Conservation (phyloP, 257 asterid species). For the Nicotiana noctiflora region DNA sequence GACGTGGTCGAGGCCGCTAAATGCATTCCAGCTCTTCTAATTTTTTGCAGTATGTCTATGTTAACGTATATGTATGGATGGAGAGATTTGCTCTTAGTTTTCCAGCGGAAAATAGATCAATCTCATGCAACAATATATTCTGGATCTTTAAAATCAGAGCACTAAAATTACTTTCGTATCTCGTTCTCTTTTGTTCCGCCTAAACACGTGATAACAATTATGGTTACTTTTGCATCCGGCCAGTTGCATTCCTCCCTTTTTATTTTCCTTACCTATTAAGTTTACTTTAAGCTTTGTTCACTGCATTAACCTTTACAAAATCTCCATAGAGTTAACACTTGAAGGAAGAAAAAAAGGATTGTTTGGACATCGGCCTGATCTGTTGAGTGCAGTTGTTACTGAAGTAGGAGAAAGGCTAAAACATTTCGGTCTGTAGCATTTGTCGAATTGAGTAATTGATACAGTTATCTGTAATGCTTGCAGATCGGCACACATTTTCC, state of each 20-base stretch:
- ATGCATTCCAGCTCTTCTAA: conserved; percentile 10
- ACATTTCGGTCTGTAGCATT: too few relatives aligned
- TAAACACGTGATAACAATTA: not conserved
- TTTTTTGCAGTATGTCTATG: conserved; percentile 36
- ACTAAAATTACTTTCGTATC: not conserved
- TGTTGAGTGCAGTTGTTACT: too few relatives aligned
- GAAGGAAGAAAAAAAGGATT: too few relatives aligned
- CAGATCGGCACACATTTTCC: not conserved
- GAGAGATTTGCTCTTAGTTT: not conserved
- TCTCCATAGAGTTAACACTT: too few relatives aligned
- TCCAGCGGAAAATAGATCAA: not conserved
- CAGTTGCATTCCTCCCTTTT: not conserved
- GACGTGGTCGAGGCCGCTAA: conserved; percentile 84
- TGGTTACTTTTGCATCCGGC: not conserved
- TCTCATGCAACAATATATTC: not conserved
- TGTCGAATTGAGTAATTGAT: too few relatives aligned
- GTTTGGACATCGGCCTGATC: too few relatives aligned
- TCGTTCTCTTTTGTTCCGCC: not conserved
- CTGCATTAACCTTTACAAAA: not conserved
- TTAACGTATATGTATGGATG: conserved; percentile 22
- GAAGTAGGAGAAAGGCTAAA: too few relatives aligned
- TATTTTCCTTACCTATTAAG: not conserved
- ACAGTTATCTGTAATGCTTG: too few relatives aligned
- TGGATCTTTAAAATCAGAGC: not conserved
- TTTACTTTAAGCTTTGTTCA: not conserved